phyloP scores from a whole-genome alignment of 257 asterid species.

The Pogostemon cablin region DNA sequence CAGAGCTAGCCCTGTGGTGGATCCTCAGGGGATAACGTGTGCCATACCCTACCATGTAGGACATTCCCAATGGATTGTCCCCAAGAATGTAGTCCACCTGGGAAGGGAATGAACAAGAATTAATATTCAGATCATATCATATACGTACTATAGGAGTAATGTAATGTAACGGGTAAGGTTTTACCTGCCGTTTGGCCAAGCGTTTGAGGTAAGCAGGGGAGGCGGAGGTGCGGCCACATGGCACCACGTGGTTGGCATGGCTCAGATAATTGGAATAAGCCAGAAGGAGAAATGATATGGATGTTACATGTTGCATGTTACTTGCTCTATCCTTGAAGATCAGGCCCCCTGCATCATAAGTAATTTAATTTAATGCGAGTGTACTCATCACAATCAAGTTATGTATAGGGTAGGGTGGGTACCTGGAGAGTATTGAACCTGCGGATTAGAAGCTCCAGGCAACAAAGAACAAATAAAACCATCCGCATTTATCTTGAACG shows the following conservation, averaged over 20 bases:
- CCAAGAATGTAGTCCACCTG: constrained; percentile 92
- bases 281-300: constrained; percentile 73
- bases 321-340: constrained; percentile 83
- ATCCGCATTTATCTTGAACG: constrained; percentile 78
- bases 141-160: too few species aligned
- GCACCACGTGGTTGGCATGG: constrained; percentile 75
- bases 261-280: constrained; percentile 87
- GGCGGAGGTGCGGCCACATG: constrained; percentile 70
- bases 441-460: constrained; percentile 80
- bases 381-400: too few species aligned
- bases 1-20: constrained; percentile 77
- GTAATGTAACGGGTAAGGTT: neutral
- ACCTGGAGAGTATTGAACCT: constrained; percentile 93
- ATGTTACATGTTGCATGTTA: constrained; percentile 96
- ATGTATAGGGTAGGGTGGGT: neutral
- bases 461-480: constrained; percentile 71
- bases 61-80: constrained; percentile 78
- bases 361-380: too few species aligned
- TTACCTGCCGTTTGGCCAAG: constrained; percentile 85
- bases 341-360: constrained; percentile 50
- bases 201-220: constrained; percentile 76
- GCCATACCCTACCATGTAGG: constrained; percentile 92
- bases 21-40: constrained; percentile 67
- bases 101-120: too few species aligned
- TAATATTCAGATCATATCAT: too few species aligned